Base-by-base conservation (phyloP, 805 yeast species). In the Yamadazyma takamatsuzukensis region DNA sequence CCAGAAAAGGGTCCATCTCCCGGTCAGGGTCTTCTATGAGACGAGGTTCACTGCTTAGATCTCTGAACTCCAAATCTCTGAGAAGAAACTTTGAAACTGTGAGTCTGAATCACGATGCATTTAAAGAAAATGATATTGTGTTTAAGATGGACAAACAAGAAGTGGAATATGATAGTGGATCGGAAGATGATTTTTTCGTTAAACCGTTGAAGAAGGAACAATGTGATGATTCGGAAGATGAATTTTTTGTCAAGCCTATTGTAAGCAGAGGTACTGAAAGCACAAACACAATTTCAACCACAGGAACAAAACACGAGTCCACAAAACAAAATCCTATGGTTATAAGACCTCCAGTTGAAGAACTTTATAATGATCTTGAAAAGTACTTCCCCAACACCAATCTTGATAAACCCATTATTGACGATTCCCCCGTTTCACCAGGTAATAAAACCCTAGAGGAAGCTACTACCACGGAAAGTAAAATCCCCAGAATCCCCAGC, bases 341-440 rank as follows among this genome's bases (percentile, higher is more conserved):
- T 6, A 81, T 93, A 11, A 77, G 99, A 53, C 99, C 99, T 2
- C 88, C 97, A 0, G 83, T 95, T 1, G 97, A 90, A 50, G 94
- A 85, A 25, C 82, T 93, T 18, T 93, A 89, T 53, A 86, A 87
- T 35, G 89, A 93, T 48, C 72, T 93, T 41, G 99, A 93, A 45
- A 76, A 76, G 49, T 93, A 84, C 54, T 93, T 93, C 68, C 98
- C 98, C 0, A 74, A 83, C 47, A 80, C 97, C 0, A 90, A 90
- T 57, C 70, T 93, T 39, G 99, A 93, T 53, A 83, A 82, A 47
- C 95, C 97, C 2, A 86, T 93, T 21, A 75, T 90, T 15, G 77
- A 75, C 40, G 95, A 83, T 43, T 78, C 83, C 2, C 70, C 70
- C 0, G 54, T 62, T 3, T 78, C 84, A 0, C 83, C 86, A 1